A percentile compares a stretch with the other conserved stretches of the same genome.
phyloP scores from a whole-genome alignment of 23 red algal genomes.

The Gracilariopsis chorda region DNA sequence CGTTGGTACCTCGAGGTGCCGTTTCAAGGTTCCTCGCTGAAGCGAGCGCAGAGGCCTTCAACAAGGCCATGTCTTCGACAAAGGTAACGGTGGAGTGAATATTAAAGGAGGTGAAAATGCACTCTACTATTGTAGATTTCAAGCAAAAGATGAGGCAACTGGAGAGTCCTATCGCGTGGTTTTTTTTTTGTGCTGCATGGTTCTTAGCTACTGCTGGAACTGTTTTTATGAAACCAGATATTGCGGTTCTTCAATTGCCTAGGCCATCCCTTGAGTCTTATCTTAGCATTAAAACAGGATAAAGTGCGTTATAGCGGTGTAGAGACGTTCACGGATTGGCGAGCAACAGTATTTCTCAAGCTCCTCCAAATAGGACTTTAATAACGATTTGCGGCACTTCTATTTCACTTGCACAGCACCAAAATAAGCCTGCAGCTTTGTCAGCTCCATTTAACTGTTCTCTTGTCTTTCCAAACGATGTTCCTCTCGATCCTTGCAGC shows the following conservation, averaged over 20 bases:
- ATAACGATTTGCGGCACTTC: not conserved
- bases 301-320: no score
- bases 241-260: not conserved
- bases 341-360: not conserved
- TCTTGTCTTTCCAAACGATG: not conserved
- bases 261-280: not conserved
- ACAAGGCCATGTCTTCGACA: not conserved
- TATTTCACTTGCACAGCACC: no score
- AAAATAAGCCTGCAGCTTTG: not conserved
- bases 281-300: not conserved
- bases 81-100: not conserved
- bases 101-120: not conserved
- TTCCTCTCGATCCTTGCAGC: no score
- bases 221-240: not conserved
- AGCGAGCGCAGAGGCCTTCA: not conserved
- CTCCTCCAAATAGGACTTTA: not conserved
- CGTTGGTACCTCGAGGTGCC: not conserved
- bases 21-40: not conserved
- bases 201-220: not conserved
- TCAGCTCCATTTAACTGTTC: not conserved
- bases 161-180: not conserved
- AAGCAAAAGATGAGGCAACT: slow-evolving; percentile 8
- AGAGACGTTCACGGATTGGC: not conserved
- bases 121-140: not conserved
- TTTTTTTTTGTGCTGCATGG: not conserved